Conservation (phyloP, 2,329 filamentous ascomycete genomes). For the Microascus cirrosus region DNA sequence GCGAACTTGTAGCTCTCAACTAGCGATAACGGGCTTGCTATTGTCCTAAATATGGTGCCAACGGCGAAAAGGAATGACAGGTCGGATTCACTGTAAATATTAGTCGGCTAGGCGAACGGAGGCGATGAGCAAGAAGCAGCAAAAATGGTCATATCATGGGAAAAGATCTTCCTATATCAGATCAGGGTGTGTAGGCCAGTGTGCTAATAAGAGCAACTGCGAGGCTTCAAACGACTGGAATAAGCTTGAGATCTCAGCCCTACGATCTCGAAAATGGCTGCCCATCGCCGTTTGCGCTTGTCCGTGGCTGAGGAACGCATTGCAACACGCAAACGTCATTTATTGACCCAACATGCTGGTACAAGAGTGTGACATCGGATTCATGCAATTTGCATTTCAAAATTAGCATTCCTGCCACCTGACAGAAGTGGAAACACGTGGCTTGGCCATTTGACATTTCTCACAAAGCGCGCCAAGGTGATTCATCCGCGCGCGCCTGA, state of each 20-base stretch:
- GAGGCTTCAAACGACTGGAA: not conserved
- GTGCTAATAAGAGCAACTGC: too few relatives aligned
- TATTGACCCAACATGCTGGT: not conserved
- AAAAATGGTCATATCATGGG: too few relatives aligned
- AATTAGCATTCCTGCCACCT: not conserved
- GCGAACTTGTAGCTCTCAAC: not conserved
- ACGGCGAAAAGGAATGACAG: too few relatives aligned
- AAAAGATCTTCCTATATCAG: too few relatives aligned
- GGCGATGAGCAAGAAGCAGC: too few relatives aligned
- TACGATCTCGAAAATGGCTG: not conserved
- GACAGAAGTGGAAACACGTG: not conserved
- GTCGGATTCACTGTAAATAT: too few relatives aligned
- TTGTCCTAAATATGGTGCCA: not conserved
- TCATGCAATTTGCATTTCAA: not conserved
- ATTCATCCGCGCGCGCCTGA: not conserved
- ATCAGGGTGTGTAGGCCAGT: too few relatives aligned
- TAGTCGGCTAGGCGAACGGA: too few relatives aligned
- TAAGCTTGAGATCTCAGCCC: not conserved
- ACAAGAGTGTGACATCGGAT: not conserved
- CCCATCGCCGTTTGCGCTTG: constrained; percentile 7
- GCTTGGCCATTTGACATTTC: not conserved
- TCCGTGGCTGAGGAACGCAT: not conserved
- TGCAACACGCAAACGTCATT: constrained; percentile 1
- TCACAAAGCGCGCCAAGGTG: not conserved
- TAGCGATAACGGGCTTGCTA: not conserved